Evolutionary conservation across 441 rosid genomes (phyloP), one percentile per base, ranked within the genome.

Genomic region (Syzygium syzygioides): DNA sequence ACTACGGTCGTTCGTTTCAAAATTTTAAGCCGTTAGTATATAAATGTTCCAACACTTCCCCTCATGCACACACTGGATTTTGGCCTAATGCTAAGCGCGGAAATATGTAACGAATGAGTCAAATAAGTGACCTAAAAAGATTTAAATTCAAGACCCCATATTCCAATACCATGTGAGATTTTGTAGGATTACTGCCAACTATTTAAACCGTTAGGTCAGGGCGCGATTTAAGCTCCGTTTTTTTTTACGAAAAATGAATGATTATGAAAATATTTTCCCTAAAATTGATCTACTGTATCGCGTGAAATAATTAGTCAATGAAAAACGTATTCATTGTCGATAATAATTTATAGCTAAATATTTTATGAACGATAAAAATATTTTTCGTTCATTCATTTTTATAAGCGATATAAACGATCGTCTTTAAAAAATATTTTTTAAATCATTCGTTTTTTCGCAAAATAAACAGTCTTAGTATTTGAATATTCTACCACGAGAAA

Each of bases 141-240:
- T 64, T 64, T 17, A 64, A 64, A 30, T 64, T 15, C 41, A 64
- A 30, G 12, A 8, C 23, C 3, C 17, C 10, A 9, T 64, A 4
- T 20, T 30, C 0, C 0, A 12, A 30, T 64, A 64, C 0, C 19
- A 41, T 2, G 52, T 76, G 15, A 76, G 3, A 12, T 41, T 76
- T 71, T 11, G 6, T 71, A 37, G 14, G 2, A 19, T 0, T 13
- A 71, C 11, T 19, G 9, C 2, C 10, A 45, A 7, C 48, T 45
- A 45, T 45, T 76, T 12, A 23, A 76, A 76, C 6, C 13, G 5
- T 37, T 34, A 5, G 3, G 25, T 41, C 25, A 76, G 6, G 6
- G 4, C 0, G 10, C 20, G 9, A 4, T 12, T 71, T 71, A 71
- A 12, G 6, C 14, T 71, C 3, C 1, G 7, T 37, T 71, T 68